Base-by-base conservation (phyloP, 2,329 filamentous ascomycete species). In the Gnomoniopsis smithogilvyi region DNA sequence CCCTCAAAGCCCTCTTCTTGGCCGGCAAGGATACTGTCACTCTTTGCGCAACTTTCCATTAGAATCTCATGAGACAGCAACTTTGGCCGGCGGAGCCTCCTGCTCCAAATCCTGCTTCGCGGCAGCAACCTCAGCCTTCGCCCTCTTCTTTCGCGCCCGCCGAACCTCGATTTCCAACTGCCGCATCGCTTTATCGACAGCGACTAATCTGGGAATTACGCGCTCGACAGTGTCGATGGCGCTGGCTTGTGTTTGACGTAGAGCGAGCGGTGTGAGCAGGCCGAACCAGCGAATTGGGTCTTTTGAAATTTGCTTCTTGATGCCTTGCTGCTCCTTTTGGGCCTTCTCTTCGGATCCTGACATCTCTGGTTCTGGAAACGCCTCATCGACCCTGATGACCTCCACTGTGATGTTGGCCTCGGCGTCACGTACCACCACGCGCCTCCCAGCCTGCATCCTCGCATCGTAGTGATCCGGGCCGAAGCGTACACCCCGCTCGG, bases 401-500 rank as follows among this genome's bases (percentile, higher is more conserved):
- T 38, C 33, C 4, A 26, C n/a, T 15, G 15, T 45, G n/a, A 17
- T 6, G 6, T 26, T 36, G 33, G 15, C 22, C 34, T 21, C 46
- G 30, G 22, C 19, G 10, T n/a, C 30, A 2, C 19, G 6, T 22
- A 50, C 19, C 34, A 22, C 45, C 14, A 30, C 34, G 2, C 34
- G 46, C 54, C 82, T 74, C 22, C 72, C 73, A 3, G 88, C 87
- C 68, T 85, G 85, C 85, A 91, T 91, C 50, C 90, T 81, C 64
- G 85, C 82, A 70, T 93, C 89, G 69, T 90, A 94, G 67, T 84
- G 82, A 66, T 91, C 87, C 63, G 78, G 80, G 3, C 89, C 89
- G 69, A 89, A 92, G 46, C 84, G 78, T 62, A 84, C 70, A 34
- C 86, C 82, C 14, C 83, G 77, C 68, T 84, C 79, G n/a, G 83